Conservation (phyloP, 768 basidiomycete species). For the Trametes cingulata region DNA sequence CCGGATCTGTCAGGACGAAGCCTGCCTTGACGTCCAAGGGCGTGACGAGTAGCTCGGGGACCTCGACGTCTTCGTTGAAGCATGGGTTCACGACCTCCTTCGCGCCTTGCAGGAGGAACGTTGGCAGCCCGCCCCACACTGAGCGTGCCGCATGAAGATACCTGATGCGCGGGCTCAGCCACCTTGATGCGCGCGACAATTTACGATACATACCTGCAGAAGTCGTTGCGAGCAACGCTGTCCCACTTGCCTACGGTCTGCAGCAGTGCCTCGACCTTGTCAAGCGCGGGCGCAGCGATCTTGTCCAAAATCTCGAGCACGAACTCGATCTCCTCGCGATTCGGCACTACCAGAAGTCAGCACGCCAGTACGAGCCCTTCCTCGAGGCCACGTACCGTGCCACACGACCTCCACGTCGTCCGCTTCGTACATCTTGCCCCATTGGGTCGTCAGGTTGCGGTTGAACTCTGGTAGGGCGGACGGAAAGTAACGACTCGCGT, state of each 20-base stretch:
- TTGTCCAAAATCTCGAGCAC: slow-evolving; percentile 74
- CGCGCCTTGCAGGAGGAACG: slow-evolving; percentile 57
- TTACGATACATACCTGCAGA: slow-evolving; percentile 63
- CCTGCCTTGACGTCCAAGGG: slow-evolving; percentile 71
- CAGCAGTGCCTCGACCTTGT: slow-evolving; percentile 66
- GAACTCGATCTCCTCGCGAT: slow-evolving; percentile 71
- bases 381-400: slow-evolving; percentile 59
- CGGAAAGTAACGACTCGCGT: slow-evolving; percentile 16
- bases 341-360: slow-evolving; percentile 48
- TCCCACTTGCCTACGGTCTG: slow-evolving; percentile 60
- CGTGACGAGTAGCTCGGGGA: slow-evolving; percentile 68
- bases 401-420: slow-evolving; percentile 84
- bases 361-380: too few relatives aligned
- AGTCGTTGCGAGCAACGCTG: slow-evolving; percentile 69
- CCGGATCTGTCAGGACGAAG: slow-evolving; percentile 69
- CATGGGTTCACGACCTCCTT: slow-evolving; percentile 61
- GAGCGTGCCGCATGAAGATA: slow-evolving; percentile 71
- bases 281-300: slow-evolving; percentile 65
- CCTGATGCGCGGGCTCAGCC: slow-evolving; percentile 34
- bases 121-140: slow-evolving; percentile 77
- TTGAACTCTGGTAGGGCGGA: slow-evolving; percentile 52
- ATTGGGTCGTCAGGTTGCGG: slow-evolving; percentile 60
- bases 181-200: background rate
- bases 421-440: slow-evolving; percentile 80
- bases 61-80: slow-evolving; percentile 60